Evolutionary conservation across 192 early-diverging fungal genomes (phyloP), one percentile per base, ranked within the genome.

Genomic region (Coemansia sp.): DNA sequence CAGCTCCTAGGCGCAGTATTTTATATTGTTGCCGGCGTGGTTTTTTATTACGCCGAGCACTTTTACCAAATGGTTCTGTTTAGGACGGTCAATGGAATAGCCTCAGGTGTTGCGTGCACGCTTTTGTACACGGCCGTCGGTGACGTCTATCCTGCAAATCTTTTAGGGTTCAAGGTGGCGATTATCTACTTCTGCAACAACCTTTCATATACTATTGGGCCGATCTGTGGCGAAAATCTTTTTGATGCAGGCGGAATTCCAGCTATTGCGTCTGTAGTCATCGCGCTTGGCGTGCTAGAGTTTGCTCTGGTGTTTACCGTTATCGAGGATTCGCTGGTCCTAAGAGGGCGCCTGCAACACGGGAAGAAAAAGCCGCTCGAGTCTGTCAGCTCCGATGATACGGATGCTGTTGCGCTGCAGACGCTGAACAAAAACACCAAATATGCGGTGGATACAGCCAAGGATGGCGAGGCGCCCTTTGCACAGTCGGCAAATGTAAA

Each of bases 161-260:
- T 71, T 24, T 59, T 77, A 24, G 75, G 69, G n/a, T 77, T 77
- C 51, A 77, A 72, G 52, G 66, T 72, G 44, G 65, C 75, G 12
- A 68, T 77, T 14, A 39, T 68, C 11, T 72, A 62, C 26, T 58
- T 77, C 41, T 60, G 64, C 62, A 77, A 77, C 59, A 68, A 77
- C 66, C 68, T 72, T 64, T 66, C 65, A 1, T 72, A 77, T 24
- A 72, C 75, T 4, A 77, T 68, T 24, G 75, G 75, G 1, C 75
- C 75, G 16, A 66, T 77, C 5, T 67, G 64, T 20, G 75, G 75
- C 2, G 56, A 77, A 53, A 67, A 49, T 38, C 63, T 77, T 2
- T 77, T 59, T 45, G 63, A 77, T 1, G 15, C 56, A 15, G 18
- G 53, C 16, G 75, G 75, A 3, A 38, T 77, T 20, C 62, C 41